Percentiles rank a stretch among this genome's conserved stretches.
Evolutionary conservation across 1,284 basidiomycete species (phyloP).

Genomic region (Rhizoctonia solani): DNA sequence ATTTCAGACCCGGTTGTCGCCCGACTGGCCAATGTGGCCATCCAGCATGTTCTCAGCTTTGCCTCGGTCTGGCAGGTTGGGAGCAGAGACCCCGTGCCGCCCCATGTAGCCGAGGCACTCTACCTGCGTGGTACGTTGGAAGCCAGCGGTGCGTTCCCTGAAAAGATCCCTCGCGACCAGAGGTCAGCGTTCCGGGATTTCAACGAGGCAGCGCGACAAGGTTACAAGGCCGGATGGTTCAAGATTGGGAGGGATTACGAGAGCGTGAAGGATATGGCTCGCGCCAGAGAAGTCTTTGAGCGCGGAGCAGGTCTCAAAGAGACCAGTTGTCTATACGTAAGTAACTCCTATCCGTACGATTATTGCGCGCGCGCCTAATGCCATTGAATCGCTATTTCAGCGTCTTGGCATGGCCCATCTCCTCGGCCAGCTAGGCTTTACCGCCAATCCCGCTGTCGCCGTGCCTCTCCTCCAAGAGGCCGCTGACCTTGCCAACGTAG

Average conservation of each 20-base stretch:
- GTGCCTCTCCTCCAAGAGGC: slow-evolving; percentile 76
- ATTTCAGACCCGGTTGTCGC: slow-evolving; percentile 67
- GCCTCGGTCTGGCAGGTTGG: slow-evolving; percentile 45
- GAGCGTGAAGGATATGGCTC: slow-evolving; percentile 70
- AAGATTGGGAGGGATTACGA: slow-evolving; percentile 90
- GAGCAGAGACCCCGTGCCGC: slow-evolving; percentile 47
- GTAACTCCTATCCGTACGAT: slow-evolving; percentile 47
- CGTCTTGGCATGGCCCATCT: slow-evolving; percentile 90
- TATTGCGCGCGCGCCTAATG: background rate
- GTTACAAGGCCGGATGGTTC: slow-evolving; percentile 82
- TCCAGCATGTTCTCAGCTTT: slow-evolving; percentile 63
- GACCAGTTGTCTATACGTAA: slow-evolving; percentile 76
- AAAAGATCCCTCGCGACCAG: slow-evolving; percentile 62
- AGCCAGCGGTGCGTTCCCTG: slow-evolving; percentile 60
- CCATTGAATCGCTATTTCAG: slow-evolving; percentile 50
- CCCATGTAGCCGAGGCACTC: slow-evolving; percentile 69
- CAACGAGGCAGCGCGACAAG: slow-evolving; percentile 75
- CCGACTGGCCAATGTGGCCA: slow-evolving; percentile 66
- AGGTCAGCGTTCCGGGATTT: slow-evolving; percentile 87
- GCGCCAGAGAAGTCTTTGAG: slow-evolving; percentile 83
- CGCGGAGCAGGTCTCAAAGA: slow-evolving; percentile 72
- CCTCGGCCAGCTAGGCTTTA: slow-evolving; percentile 79
- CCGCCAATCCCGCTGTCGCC: slow-evolving; percentile 59
- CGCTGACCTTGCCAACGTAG: slow-evolving; percentile 72
- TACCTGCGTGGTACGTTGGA: slow-evolving; percentile 74